Conservation (phyloP, 148 eudicot genomes). For the Rheum nobile region DNA sequence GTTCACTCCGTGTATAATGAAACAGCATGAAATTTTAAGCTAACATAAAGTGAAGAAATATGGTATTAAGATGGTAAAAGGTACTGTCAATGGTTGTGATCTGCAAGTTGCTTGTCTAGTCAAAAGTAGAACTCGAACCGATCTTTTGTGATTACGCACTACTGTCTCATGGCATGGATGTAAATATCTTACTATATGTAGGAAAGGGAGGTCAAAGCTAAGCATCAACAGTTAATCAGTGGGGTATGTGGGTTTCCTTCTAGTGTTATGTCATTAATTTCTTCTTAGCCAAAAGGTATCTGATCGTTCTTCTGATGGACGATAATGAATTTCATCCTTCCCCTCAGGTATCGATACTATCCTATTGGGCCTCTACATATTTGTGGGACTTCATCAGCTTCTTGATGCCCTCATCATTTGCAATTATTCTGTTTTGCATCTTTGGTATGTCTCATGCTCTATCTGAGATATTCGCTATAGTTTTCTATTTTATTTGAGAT, state of each 20-base stretch:
- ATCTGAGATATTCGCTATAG: background rate
- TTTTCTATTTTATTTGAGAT: background rate
- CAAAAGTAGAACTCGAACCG: background rate
- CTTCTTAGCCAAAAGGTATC: background rate
- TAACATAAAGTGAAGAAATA: background rate
- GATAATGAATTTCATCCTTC: constrained; percentile 4
- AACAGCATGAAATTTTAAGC: background rate
- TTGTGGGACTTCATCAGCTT: constrained; percentile 95
- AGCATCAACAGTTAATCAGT: constrained; percentile 95
- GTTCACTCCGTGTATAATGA: background rate
- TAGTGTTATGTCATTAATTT: background rate
- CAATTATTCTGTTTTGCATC: constrained; percentile 63
- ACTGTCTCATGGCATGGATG: background rate
- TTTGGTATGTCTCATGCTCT: constrained; percentile 46
- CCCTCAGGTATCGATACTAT: constrained; percentile 73
- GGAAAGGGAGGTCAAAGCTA: constrained; percentile 96
- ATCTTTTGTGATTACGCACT: background rate
- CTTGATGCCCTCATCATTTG: constrained; percentile 78
- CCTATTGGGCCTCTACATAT: constrained; percentile 87
- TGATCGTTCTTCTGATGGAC: constrained; percentile 3
- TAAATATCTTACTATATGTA: constrained; percentile 17
- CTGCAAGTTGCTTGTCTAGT: background rate
- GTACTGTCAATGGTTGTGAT: background rate
- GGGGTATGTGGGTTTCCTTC: constrained; percentile 47
- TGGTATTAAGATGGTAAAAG: background rate